Percentiles rank a stretch among this genome's conserved stretches.
Conservation (phyloP, 2,329 filamentous ascomycete species). For the Calonectria crousiana region DNA sequence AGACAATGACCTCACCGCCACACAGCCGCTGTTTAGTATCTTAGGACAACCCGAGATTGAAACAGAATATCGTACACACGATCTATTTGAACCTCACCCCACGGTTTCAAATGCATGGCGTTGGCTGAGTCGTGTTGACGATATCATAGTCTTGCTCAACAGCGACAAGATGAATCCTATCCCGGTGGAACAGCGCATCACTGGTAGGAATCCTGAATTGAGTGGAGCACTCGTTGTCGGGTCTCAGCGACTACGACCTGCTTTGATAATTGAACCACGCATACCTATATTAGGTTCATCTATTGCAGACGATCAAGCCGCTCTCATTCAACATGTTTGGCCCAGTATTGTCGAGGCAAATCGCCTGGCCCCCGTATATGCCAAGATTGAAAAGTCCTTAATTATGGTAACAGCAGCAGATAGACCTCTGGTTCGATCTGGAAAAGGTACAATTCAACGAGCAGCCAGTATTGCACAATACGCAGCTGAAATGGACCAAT, state of each 20-base stretch:
- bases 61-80: neutral
- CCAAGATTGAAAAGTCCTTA: neutral
- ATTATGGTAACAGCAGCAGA: neutral
- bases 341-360: neutral
- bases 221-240: neutral
- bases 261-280: neutral
- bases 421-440: neutral
- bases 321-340: neutral
- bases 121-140: neutral
- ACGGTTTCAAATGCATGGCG: neutral
- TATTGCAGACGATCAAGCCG: neutral
- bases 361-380: neutral
- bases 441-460: neutral
- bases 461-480: neutral
- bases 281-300: neutral
- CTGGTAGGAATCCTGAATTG: neutral
- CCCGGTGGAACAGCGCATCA: neutral
- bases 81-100: neutral
- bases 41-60: neutral
- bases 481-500: neutral
- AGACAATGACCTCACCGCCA: neutral
- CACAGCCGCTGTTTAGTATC: neutral
- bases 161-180: neutral
- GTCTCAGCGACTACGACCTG: neutral
- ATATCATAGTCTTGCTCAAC: neutral